A percentile compares a stretch with the other conserved stretches of the same genome.
Conservation (phyloP, 176 grass and related monocot genomes). For the Panicum miliaceum region DNA sequence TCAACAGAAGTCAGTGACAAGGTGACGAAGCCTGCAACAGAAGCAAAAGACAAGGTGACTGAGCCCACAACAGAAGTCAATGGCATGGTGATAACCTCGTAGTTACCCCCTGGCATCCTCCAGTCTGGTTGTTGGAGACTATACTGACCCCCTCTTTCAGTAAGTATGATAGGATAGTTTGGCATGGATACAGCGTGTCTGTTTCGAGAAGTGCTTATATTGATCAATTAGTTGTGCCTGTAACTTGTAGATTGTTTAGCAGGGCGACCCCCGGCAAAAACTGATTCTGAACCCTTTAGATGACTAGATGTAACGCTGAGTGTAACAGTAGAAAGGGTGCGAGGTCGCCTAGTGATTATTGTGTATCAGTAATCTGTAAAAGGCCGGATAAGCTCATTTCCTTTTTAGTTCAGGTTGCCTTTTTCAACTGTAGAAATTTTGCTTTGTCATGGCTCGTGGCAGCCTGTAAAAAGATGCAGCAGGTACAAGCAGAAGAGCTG, state of each 20-base stretch:
- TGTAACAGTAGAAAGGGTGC: slow-evolving; percentile 54
- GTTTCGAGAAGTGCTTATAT: slow-evolving; percentile 27
- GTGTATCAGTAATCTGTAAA: slow-evolving; percentile 45
- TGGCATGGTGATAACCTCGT: not conserved
- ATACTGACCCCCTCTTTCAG: slow-evolving; percentile 41
- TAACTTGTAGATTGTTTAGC: slow-evolving; percentile 22
- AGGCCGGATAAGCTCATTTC: slow-evolving; percentile 8
- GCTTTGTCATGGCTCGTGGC: not conserved
- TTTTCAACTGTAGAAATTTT: not conserved
- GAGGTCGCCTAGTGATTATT: slow-evolving; percentile 31
- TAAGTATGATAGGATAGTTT: slow-evolving; percentile 52
- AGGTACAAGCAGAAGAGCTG: no score
- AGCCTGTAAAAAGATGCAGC: not conserved
- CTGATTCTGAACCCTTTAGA: slow-evolving; percentile 28
- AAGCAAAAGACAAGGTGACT: not conserved
- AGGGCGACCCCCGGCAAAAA: slow-evolving; percentile 1
- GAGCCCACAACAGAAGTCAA: not conserved
- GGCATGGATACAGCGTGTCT: not conserved
- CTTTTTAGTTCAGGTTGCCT: not conserved
- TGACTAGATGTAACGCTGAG: slow-evolving; percentile 25
- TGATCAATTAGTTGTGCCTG: slow-evolving; percentile 32
- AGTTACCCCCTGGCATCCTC: slow-evolving; percentile 23
- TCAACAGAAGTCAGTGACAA: not conserved
- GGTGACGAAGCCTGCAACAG: not conserved
- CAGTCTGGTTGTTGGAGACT: slow-evolving; percentile 23